These are phyloP conservation scores for Solanum verrucosum DNA, from an alignment of 257 asterid species.

Conservation along the genomic window DNA sequence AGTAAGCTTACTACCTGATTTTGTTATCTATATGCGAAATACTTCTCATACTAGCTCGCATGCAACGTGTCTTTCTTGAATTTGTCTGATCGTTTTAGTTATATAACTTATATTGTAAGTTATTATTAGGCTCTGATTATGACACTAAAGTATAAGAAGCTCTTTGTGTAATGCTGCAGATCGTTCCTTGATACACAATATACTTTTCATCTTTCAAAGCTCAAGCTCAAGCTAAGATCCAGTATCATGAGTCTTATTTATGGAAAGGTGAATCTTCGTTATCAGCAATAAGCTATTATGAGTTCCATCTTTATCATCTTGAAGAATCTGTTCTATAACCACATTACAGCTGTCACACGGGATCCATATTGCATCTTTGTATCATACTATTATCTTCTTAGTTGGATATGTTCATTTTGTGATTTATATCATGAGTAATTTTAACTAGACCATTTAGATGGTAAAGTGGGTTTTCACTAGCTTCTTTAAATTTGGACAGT, in stretches of 20 bases:
- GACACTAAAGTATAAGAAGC: not conserved
- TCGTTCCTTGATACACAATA: conserved; percentile 94
- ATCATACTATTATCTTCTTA: not conserved
- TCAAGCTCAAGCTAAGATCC: conserved; percentile 83
- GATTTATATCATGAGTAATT: not conserved
- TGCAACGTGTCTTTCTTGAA: not conserved
- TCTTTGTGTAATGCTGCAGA: conserved; percentile 38
- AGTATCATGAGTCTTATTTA: conserved; percentile 82
- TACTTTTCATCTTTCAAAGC: conserved; percentile 65
- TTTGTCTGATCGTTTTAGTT: not conserved
- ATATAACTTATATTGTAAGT: not conserved
- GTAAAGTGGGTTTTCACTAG: not conserved
- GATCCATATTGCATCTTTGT: not conserved
- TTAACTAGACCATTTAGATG: not conserved
- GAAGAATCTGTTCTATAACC: not conserved
- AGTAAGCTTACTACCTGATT: not conserved
- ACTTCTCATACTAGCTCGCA: not conserved
- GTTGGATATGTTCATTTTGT: not conserved
- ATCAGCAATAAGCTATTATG: not conserved
- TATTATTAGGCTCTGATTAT: not conserved
- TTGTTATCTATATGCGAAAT: not conserved
- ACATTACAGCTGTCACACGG: not conserved
- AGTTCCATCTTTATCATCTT: not conserved
- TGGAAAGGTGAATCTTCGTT: conserved; percentile 47
- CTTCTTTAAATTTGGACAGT: not conserved